Evolutionary conservation across 2,329 filamentous ascomycete species (phyloP), one percentile per base, ranked within the genome.

Genomic region (Bipolaris sorokiniana): DNA sequence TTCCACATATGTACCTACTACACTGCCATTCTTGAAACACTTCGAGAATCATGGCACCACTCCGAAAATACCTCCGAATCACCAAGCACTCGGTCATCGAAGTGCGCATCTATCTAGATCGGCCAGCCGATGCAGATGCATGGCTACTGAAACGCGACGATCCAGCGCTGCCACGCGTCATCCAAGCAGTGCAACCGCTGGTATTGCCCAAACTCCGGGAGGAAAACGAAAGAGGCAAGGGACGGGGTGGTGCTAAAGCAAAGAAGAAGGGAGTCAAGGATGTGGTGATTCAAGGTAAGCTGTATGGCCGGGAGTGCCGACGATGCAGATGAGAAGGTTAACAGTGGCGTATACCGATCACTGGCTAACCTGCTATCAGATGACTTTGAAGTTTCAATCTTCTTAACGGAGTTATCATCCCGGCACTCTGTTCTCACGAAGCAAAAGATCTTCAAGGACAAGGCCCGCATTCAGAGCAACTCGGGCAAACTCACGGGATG

Each of bases 11-110:
- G 10, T 31, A 31, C 28, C 11, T 31, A 11, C 10, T 13, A 28
- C 13, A 44, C 33, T 56, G 37, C 20, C 37, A 31, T 13, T 31
- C 28, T 11, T 31, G 28, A 31, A 31, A 31, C 28, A 31, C 28
- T 10, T 31, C 28, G 28, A 31, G 10, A 31, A 31, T 47, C 18
- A 97, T 97, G 93, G 90, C 92, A 11, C 93, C 93, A 10, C 86
- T 97, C 46, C 88, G 93, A 57, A 87, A 93, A 68, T 97, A 98
- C 75, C 83, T 98, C 53, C 87, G 94, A 50, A 96, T 98, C 67
- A 94, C 90, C 53, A 93, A 94, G 73, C 91, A 92, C 76, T 97
- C 94, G 4, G 92, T 97, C 31, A 84, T 99, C n/a, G 95, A 99
- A 83, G 92, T 91, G 63, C 92, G 93, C 64, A 95, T 99, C 66